Evolutionary conservation across 2,329 filamentous ascomycete species (phyloP).

Genomic region (Neopestalotiopsis rosae): DNA sequence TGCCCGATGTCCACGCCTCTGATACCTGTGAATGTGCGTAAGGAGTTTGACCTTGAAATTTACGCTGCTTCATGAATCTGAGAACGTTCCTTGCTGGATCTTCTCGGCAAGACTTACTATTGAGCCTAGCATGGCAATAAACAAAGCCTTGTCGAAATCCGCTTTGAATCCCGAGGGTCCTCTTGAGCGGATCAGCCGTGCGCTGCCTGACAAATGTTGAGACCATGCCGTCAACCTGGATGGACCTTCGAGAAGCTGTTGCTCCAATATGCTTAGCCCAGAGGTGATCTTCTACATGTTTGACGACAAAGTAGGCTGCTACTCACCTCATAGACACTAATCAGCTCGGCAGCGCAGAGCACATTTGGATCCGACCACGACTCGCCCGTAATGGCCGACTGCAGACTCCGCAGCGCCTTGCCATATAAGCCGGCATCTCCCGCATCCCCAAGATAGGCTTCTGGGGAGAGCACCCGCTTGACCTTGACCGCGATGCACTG

Average conservation of each 20-base stretch:
- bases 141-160: not conserved
- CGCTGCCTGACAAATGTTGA: not conserved
- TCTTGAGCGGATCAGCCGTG: not conserved
- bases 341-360: not conserved
- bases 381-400: not conserved
- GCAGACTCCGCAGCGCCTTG: not conserved
- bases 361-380: conserved; percentile 2
- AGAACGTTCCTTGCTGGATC: too few species aligned
- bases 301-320: too few species aligned
- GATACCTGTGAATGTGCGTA: not conserved
- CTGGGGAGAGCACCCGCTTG: not conserved
- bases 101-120: not conserved
- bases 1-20: not conserved
- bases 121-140: not conserved
- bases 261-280: not conserved
- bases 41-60: too few species aligned
- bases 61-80: not conserved
- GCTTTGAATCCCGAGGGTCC: not conserved
- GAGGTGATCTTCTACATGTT: too few species aligned
- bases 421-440: not conserved
- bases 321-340: conserved; percentile 7
- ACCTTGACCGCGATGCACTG: not conserved
- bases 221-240: not conserved
- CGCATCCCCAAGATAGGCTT: not conserved
- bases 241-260: not conserved